These are phyloP conservation scores for Fallopia convolvulus DNA, from an alignment of 148 eudicot species.

Conservation along the genomic window DNA sequence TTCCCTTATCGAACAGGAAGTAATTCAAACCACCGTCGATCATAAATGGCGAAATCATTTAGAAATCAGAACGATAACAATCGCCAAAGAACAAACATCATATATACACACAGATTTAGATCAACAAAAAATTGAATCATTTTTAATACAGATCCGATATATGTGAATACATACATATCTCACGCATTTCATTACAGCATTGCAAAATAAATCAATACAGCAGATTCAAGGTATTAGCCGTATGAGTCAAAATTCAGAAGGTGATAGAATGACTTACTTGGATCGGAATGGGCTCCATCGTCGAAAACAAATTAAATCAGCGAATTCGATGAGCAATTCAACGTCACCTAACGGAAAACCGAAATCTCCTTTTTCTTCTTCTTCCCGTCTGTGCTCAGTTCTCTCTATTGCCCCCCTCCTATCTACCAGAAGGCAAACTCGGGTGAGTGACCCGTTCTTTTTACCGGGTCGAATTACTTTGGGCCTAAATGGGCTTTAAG, in stretches of 20 bases:
- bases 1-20: background rate
- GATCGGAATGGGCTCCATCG: constrained; percentile 5
- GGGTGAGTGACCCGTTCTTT: background rate
- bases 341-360: background rate
- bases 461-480: background rate
- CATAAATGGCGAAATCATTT: background rate
- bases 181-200: background rate
- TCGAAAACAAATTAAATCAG: background rate
- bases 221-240: background rate
- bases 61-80: background rate
- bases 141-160: background rate
- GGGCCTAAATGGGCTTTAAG: background rate
- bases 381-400: background rate
- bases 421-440: background rate
- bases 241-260: background rate
- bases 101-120: background rate
- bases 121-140: background rate
- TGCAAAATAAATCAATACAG: background rate
- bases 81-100: background rate
- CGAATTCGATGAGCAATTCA: background rate
- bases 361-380: background rate
- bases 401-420: background rate
- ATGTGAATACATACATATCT: background rate
- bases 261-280: constrained; percentile 1
- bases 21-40: background rate